Percentiles rank a stretch among this genome's conserved stretches.
Evolutionary conservation across 108 stramenopile genomes (phyloP).

Genomic region (Cylindrotheca closterium): DNA sequence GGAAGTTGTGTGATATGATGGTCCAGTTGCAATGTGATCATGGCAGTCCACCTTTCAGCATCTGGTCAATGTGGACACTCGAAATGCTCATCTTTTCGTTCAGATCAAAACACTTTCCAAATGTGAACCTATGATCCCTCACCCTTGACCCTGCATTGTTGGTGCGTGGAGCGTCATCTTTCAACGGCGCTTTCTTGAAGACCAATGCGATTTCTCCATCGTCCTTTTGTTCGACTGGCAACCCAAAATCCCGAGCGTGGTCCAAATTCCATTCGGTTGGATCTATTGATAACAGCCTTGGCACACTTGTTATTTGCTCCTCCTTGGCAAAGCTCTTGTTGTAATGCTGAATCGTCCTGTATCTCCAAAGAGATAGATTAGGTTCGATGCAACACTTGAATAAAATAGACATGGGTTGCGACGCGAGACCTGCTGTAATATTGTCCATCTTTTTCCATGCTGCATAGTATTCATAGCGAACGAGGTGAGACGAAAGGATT

Average conservation of each 20-base stretch:
- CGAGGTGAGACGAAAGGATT: conserved; percentile 2
- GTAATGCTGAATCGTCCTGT: conserved; percentile 39
- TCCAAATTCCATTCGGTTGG: not conserved
- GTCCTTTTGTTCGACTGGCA: not conserved
- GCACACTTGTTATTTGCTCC: conserved; percentile 31
- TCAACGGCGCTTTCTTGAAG: not conserved
- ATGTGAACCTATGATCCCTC: too few relatives aligned
- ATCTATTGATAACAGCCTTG: conserved; percentile 6
- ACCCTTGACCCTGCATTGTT: too few relatives aligned
- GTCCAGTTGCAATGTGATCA: too few relatives aligned
- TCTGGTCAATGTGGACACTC: too few relatives aligned
- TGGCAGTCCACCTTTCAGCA: too few relatives aligned
- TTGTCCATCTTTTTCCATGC: not conserved
- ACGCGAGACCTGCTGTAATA: not conserved
- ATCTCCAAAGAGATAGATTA: conserved; percentile 19
- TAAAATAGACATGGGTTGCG: conserved; percentile 21
- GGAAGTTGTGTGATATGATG: too few relatives aligned
- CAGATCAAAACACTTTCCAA: too few relatives aligned
- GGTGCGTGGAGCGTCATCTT: too few relatives aligned
- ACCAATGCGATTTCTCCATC: not conserved
- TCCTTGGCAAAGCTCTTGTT: conserved; percentile 34
- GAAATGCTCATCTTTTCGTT: too few relatives aligned
- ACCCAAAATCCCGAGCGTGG: not conserved
- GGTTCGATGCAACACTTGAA: conserved; percentile 33
- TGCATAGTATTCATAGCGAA: conserved; percentile 27